Evolutionary conservation across 1,284 basidiomycete genomes (phyloP).

Genomic region (Pseudozyma sp.): DNA sequence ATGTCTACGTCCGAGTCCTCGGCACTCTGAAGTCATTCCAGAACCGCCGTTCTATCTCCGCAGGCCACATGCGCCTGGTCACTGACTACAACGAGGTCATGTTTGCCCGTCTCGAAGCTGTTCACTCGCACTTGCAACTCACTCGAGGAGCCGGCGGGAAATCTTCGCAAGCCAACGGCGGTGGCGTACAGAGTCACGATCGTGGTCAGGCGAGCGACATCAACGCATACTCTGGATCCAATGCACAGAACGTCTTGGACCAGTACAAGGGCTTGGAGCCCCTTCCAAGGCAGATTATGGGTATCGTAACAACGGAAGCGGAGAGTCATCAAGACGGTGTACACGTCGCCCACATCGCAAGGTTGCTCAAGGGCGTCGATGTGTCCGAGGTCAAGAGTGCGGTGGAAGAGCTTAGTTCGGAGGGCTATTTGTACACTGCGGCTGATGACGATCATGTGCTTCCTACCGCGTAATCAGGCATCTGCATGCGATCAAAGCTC

Average conservation of each 20-base stretch:
- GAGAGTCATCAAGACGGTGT: conserved; percentile 57
- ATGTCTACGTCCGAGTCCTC: conserved; percentile 83
- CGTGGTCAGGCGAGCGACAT: conserved; percentile 33
- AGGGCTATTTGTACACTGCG: conserved; percentile 62
- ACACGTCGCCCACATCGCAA: conserved; percentile 45
- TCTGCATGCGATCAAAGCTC: no score
- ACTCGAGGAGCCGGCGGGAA: conserved; percentile 26
- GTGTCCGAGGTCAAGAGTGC: conserved; percentile 47
- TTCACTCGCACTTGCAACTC: conserved; percentile 69
- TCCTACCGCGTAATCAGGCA: conserved; percentile 44
- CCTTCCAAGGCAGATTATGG: conserved; percentile 51
- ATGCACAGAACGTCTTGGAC: conserved; percentile 33
- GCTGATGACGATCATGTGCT: conserved; percentile 61
- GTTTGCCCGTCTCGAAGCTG: conserved; percentile 79
- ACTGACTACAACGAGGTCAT: conserved; percentile 83
- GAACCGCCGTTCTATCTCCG: conserved; percentile 80
- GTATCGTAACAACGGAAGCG: conserved; percentile 49
- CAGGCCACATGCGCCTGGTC: conserved; percentile 70
- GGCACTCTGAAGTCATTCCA: conserved; percentile 91
- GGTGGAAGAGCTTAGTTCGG: conserved; percentile 58
- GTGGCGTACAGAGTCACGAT: conserved; percentile 9
- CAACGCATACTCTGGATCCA: conserved; percentile 46
- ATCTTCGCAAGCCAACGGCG: conserved; percentile 14
- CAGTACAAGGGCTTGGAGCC: conserved; percentile 45
- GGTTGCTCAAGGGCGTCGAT: conserved; percentile 46